Evolutionary conservation across 306 rosid species (phyloP).

Genomic region (Vigna nakashimae): DNA sequence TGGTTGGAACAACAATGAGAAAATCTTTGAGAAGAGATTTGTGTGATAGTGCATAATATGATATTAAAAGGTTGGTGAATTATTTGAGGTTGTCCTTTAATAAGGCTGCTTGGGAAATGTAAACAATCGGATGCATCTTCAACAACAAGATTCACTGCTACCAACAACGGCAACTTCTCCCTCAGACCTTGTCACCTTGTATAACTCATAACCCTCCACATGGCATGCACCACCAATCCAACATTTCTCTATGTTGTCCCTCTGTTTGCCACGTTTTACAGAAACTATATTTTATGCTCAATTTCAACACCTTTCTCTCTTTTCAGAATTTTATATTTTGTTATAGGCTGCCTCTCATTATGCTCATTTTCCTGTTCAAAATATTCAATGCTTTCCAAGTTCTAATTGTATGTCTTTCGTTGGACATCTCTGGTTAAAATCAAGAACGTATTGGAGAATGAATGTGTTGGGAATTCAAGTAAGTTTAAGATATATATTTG

Average conservation of each 20-base stretch:
- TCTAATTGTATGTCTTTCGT: too few species aligned
- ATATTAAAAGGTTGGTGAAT: slow-evolving; percentile 22
- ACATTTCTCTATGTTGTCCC: slow-evolving; percentile 49
- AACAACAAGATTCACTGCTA: slow-evolving; percentile 20
- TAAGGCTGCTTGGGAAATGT: slow-evolving; percentile 38
- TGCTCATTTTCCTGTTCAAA: too few species aligned
- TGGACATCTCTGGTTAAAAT: too few species aligned
- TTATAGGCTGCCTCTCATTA: too few species aligned
- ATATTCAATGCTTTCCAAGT: too few species aligned
- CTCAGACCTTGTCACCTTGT: slow-evolving; percentile 1
- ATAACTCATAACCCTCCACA: slow-evolving; percentile 21
- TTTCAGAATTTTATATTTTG: too few species aligned
- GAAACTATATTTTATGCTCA: slow-evolving; percentile 4
- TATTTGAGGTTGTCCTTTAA: background rate
- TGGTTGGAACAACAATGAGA: slow-evolving; percentile 35
- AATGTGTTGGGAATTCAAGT: too few species aligned
- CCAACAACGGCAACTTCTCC: background rate
- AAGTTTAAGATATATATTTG: too few species aligned
- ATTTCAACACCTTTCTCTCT: background rate
- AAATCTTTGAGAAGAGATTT: slow-evolving; percentile 20
- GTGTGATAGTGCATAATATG: background rate
- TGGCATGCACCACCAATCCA: slow-evolving; percentile 48
- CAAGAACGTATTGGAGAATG: too few species aligned
- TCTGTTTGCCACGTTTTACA: slow-evolving; percentile 41
- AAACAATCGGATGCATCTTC: background rate